Evolutionary conservation across 768 basidiomycete species (phyloP).

Genomic region (Dacryopinax primogenitus): DNA sequence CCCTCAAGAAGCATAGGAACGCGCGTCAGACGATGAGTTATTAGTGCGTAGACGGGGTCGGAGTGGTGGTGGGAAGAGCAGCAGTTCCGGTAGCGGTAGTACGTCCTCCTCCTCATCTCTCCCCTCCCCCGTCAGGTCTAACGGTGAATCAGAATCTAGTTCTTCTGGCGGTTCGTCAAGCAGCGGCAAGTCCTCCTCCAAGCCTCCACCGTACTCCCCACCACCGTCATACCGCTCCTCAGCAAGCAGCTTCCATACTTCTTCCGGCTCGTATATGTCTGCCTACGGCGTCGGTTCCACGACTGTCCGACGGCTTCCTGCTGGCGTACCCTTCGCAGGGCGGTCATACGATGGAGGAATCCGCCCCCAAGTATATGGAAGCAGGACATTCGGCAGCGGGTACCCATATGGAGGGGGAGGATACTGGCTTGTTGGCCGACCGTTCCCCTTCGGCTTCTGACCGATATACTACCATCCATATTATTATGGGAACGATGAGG

Average conservation of each 20-base stretch:
- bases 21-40: too few species aligned
- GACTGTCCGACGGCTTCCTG: background rate
- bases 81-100: too few species aligned
- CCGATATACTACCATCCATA: constrained; percentile 32
- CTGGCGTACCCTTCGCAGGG: constrained; percentile 5
- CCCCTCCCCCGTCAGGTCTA: too few species aligned
- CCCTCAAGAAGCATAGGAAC: too few species aligned
- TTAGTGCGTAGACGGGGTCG: too few species aligned
- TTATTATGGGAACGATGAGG: constrained; percentile 35
- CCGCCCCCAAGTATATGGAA: constrained; percentile 11
- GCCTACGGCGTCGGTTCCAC: background rate
- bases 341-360: constrained; percentile 8
- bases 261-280: background rate
- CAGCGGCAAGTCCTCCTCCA: too few species aligned
- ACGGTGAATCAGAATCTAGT: too few species aligned
- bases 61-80: too few species aligned
- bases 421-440: constrained; percentile 36
- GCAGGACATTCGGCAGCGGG: constrained; percentile 10
- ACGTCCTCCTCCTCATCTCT: too few species aligned
- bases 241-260: background rate
- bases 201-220: background rate
- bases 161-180: too few species aligned
- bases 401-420: constrained; percentile 11
- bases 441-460: constrained; percentile 58
- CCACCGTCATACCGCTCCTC: background rate